phyloP scores from a whole-genome alignment of 306 rosid genomes.

The Quillaja saponaria region DNA sequence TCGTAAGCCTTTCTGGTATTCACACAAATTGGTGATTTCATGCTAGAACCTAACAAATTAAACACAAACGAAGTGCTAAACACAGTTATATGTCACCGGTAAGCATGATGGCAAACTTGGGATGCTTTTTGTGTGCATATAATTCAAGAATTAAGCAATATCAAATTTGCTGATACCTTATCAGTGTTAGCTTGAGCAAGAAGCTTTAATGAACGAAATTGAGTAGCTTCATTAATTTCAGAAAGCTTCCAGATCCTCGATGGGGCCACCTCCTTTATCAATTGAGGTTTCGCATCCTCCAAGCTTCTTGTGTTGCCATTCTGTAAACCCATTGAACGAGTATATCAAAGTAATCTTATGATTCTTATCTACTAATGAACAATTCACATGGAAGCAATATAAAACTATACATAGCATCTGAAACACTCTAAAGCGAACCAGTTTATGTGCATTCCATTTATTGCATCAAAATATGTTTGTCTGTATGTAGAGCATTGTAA shows the following conservation, averaged over 20 bases:
- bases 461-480: neutral
- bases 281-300: conserved; percentile 1
- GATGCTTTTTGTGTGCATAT: too few species aligned
- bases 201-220: conserved; percentile 29
- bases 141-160: too few species aligned
- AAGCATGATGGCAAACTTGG: neutral
- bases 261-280: conserved; percentile 2
- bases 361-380: too few species aligned
- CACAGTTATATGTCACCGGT: neutral
- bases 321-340: neutral
- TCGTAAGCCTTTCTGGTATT: neutral
- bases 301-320: conserved; percentile 7
- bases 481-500: neutral
- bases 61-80: neutral
- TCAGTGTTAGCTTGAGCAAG: neutral
- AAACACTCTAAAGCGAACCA: neutral
- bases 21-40: neutral
- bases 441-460: neutral
- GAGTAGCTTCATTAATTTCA: conserved; percentile 32
- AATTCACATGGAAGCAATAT: too few species aligned
- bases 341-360: neutral
- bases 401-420: neutral
- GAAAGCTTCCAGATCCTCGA: conserved; percentile 33
- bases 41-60: neutral
- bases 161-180: too few species aligned